Base-by-base conservation (phyloP, 2,329 filamentous ascomycete genomes). In the Raffaelea deltoideospora region DNA sequence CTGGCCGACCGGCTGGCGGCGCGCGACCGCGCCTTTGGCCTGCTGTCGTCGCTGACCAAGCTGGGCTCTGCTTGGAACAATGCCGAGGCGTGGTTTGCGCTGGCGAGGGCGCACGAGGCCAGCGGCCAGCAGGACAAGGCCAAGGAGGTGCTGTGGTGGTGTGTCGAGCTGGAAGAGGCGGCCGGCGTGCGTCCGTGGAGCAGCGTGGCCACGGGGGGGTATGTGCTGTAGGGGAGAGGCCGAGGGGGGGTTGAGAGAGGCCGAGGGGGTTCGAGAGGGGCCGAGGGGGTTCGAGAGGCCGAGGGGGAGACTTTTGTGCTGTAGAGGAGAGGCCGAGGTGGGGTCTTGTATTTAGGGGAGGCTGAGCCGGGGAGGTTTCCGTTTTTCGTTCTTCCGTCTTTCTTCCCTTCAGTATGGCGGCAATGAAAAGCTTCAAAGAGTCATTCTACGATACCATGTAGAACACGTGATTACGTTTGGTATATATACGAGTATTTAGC, bases 81-180 rank as follows among this genome's bases (percentile, higher is more conserved):
- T 53, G 77, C 83, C 0, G 90, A 96, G 53, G 90, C 88, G 5
- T 98, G 90, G 90, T 88, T 85, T 50, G 73, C 80, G 5, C 69
- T 98, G 24, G 83, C 86, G 1, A 68, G 85, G 43, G 86, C 84
- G 10, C 83, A 95, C 50, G 90, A 98, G 56, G 75, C 86, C 52
- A 82, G 83, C 39, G 82, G 80, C 0, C 83, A 94, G 60, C 58
- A 74, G 2, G 82, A 90, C 27, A 93, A 88, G 62, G 81, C 90
- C 13, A 92, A 87, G 60, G 81, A 90, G 47, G 85, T 87, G 32
- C 67, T 96, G 7, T 96, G 90, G 90, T 96, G 88, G 86, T 93
- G 87, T 48, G 82, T 98, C 11, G 86, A 95, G 57, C 65, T 98
- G 22, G 90, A 96, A 53, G 88, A 98, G 53, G 76, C 74, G 8